Conservation (phyloP, 2,329 filamentous ascomycete genomes). For the Fusarium sp. region DNA sequence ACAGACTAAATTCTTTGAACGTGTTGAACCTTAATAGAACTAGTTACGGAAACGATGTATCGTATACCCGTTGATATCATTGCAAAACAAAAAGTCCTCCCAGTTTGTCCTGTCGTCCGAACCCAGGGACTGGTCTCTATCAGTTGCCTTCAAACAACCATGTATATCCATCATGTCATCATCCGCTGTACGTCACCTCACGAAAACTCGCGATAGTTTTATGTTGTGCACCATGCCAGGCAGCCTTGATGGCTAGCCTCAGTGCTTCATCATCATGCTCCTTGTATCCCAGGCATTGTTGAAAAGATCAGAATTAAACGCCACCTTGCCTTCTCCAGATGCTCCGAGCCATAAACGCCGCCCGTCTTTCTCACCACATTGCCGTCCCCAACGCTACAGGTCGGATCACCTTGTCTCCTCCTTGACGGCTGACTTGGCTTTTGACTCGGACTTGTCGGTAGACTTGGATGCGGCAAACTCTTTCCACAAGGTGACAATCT, state of each 20-base stretch:
- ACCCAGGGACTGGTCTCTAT: slow-evolving; percentile 38
- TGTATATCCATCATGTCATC: slow-evolving; percentile 30
- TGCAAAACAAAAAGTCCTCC: slow-evolving; percentile 36
- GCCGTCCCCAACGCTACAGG: slow-evolving; percentile 25
- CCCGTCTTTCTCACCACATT: slow-evolving; percentile 29
- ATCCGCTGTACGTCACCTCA: slow-evolving; percentile 23
- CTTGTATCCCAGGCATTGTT: slow-evolving; percentile 34
- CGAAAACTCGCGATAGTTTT: slow-evolving; percentile 26
- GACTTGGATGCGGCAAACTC: slow-evolving; percentile 58
- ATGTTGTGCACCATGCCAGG: slow-evolving; percentile 29
- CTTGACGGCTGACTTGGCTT: slow-evolving; percentile 44
- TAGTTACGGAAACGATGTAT: slow-evolving; percentile 42
- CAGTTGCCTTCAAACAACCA: slow-evolving; percentile 29
- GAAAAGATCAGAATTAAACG: slow-evolving; percentile 44
- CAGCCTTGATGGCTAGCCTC: slow-evolving; percentile 39
- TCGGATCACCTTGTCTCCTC: slow-evolving; percentile 41
- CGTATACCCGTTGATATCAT: slow-evolving; percentile 49
- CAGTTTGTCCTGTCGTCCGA: slow-evolving; percentile 24
- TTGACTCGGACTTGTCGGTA: slow-evolving; percentile 48
- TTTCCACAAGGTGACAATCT: slow-evolving; percentile 64
- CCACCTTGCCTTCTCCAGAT: slow-evolving; percentile 31
- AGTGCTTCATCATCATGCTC: slow-evolving; percentile 31
- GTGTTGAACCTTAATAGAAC: slow-evolving; percentile 34
- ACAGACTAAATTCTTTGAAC: slow-evolving; percentile 5
- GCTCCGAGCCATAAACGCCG: slow-evolving; percentile 46